These are phyloP conservation scores for Aschersonia sp. DNA, from an alignment of 2,329 filamentous ascomycete genomes.

Conservation along the genomic window DNA sequence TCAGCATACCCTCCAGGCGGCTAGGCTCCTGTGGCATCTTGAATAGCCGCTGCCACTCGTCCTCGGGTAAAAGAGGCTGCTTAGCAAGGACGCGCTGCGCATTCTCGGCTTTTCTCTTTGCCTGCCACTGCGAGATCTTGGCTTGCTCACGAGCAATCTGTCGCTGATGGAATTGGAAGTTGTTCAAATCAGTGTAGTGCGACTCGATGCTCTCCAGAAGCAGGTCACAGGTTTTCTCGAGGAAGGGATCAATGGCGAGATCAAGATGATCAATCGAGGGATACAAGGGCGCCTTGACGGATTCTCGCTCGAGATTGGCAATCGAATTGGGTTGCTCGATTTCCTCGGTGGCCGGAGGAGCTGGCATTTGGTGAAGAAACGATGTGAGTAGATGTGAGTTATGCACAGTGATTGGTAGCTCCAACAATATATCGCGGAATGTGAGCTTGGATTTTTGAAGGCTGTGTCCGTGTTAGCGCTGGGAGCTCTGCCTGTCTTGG, in stretches of 20 bases:
- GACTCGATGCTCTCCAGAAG: slow-evolving; percentile 93
- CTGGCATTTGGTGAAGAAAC: slow-evolving; percentile 83
- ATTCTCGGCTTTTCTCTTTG: slow-evolving; percentile 95
- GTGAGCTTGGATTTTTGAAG: slow-evolving; percentile 88
- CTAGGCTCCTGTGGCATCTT: slow-evolving; percentile 94
- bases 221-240: slow-evolving; percentile 96
- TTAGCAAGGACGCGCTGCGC: slow-evolving; percentile 71
- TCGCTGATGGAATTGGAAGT: slow-evolving; percentile 93
- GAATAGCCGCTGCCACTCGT: slow-evolving; percentile 97
- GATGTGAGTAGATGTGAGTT: slow-evolving; percentile 95
- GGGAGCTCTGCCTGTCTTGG: neutral
- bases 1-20: slow-evolving; percentile 83
- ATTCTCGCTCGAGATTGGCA: slow-evolving; percentile 56
- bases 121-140: slow-evolving; percentile 94
- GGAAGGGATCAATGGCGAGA: slow-evolving; percentile 88
- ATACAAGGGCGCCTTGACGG: slow-evolving; percentile 51
- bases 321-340: slow-evolving; percentile 67
- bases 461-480: slow-evolving; percentile 28
- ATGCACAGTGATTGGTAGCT: slow-evolving; percentile 80
- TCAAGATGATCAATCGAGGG: slow-evolving; percentile 85
- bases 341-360: slow-evolving; percentile 44
- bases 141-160: slow-evolving; percentile 85
- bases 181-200: slow-evolving; percentile 98
- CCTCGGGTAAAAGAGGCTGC: slow-evolving; percentile 78
- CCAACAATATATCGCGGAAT: slow-evolving; percentile 85